phyloP scores from a whole-genome alignment of 169 alveolate species.

The Cryptosporidium baileyi region DNA sequence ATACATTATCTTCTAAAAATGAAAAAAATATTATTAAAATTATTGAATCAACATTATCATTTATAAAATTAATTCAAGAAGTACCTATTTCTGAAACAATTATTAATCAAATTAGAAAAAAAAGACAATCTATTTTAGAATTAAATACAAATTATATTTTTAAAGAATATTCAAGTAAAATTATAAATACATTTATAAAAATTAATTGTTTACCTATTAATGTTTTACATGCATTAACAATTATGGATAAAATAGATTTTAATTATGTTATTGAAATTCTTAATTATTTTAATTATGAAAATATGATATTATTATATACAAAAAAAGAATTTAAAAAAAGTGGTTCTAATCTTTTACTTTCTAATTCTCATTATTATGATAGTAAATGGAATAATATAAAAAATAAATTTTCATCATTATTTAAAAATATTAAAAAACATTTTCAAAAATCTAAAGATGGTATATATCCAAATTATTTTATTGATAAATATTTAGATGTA shows the following conservation, averaged over 20 bases:
- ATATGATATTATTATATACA: neutral
- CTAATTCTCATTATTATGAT: conserved; percentile 10
- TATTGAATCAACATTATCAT: conserved; percentile 18
- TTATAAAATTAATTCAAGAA: conserved; percentile 16
- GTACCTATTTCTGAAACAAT: conserved; percentile 34
- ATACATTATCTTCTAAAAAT: neutral
- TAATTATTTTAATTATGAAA: conserved; percentile 3
- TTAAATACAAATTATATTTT: neutral
- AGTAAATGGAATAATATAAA: neutral
- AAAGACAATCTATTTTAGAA: conserved; percentile 14
- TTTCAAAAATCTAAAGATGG: neutral
- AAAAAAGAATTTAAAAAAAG: conserved; percentile 54
- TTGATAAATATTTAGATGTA: neutral
- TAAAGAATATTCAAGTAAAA: neutral
- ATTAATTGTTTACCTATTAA: conserved; percentile 28
- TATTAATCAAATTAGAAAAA: conserved; percentile 26
- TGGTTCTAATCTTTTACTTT: conserved; percentile 14
- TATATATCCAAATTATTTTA: conserved; percentile 1
- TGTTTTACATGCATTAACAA: neutral
- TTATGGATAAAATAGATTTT: conserved; percentile 18
- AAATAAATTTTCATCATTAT: neutral
- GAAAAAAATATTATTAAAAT: conserved; percentile 20
- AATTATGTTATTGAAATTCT: neutral
- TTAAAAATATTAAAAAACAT: neutral
- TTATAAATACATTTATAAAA: neutral